phyloP scores from a whole-genome alignment of 495 filamentous ascomycete genomes.

The Hypoxylon rickii region DNA sequence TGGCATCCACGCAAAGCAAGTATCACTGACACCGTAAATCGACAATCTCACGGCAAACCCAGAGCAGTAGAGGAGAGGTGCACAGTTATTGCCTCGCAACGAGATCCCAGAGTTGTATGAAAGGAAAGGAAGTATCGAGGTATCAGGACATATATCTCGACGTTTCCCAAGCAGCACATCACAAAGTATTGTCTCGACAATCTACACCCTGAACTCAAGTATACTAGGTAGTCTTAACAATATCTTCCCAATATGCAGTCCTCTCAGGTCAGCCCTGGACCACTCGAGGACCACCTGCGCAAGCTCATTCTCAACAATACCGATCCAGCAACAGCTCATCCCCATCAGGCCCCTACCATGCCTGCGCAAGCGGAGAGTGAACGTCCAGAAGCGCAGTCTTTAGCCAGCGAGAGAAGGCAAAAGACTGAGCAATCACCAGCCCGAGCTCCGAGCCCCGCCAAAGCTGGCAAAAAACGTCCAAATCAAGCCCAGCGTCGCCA shows the following conservation, averaged over 20 bases:
- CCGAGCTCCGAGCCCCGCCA: constrained; percentile 20
- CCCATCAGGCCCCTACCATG: constrained; percentile 1
- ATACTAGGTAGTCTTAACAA: background rate
- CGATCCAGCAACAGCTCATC: constrained; percentile 4
- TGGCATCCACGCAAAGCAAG: no score
- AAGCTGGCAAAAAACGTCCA: constrained; percentile 47
- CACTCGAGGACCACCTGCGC: constrained; percentile 50
- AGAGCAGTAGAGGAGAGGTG: no score
- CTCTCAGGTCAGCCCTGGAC: constrained; percentile 15
- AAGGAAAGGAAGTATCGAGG: no score
- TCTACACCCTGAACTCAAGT: no score
- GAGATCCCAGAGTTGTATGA: no score
- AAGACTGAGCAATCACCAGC: constrained; percentile 3
- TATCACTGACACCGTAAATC: no score
- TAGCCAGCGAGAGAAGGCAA: constrained; percentile 4
- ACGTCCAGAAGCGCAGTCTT: background rate
- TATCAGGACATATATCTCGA: no score
- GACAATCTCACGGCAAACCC: no score
- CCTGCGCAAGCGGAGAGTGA: background rate
- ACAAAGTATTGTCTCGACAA: no score
- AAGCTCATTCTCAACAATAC: constrained; percentile 46
- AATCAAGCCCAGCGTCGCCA: constrained; percentile 62
- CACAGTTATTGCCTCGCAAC: no score
- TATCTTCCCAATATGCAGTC: constrained; percentile 34
- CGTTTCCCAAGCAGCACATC: no score